Evolutionary conservation across 306 rosid species (phyloP).

Genomic region (Acmispon strigosus): DNA sequence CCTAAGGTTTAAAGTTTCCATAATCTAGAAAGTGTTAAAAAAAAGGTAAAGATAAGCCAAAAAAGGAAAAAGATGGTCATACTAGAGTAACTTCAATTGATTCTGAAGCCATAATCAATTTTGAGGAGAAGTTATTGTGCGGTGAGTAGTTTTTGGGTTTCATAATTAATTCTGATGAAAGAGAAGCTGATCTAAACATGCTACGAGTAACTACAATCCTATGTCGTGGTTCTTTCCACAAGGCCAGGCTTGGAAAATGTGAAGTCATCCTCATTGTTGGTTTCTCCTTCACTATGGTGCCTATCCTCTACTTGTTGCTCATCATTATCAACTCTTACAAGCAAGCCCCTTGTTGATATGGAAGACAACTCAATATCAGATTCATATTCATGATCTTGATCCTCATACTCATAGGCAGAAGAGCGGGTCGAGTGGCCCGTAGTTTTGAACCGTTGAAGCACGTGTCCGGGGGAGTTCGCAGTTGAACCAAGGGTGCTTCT

Average conservation of each 20-base stretch:
- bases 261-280: conserved; percentile 35
- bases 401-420: conserved; percentile 28
- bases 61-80: no score
- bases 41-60: neutral
- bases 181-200: no score
- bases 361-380: conserved; percentile 46
- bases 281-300: conserved; percentile 23
- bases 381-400: conserved; percentile 18
- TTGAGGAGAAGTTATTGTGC: no score
- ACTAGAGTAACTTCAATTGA: no score
- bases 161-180: no score
- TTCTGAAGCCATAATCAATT: no score
- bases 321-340: conserved; percentile 34
- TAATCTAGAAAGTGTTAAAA: neutral
- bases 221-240: neutral
- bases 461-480: conserved; percentile 30
- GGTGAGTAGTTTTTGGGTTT: no score
- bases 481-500: conserved; percentile 45
- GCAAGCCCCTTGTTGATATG: conserved; percentile 12
- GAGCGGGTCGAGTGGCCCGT: conserved; percentile 53
- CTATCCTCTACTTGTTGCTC: conserved; percentile 17
- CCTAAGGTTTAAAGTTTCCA: neutral
- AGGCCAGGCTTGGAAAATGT: conserved; percentile 36
- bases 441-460: conserved; percentile 72
- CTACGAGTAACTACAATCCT: neutral